Evolutionary conservation across 2,329 filamentous ascomycete genomes (phyloP).

Genomic region (Chrysosporium queenslandicum): DNA sequence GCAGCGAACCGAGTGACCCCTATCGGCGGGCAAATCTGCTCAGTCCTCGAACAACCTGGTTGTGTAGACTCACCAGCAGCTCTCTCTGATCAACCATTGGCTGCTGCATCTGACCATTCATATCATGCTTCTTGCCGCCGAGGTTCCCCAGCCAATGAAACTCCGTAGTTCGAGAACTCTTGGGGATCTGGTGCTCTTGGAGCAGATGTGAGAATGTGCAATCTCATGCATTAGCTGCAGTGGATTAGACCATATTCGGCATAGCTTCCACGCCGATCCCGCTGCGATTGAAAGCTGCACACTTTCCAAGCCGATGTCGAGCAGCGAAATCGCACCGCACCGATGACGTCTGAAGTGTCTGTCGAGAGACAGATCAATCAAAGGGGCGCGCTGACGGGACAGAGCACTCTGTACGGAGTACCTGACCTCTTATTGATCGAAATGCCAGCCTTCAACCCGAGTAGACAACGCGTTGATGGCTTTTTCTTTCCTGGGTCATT

Average conservation of each 20-base stretch:
- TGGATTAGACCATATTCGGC: not conserved
- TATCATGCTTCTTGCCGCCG: not conserved
- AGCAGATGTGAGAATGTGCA: not conserved
- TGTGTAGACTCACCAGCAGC: not conserved
- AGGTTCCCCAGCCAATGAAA: conserved; percentile 2
- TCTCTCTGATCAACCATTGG: conserved; percentile 1
- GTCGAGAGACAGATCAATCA: too few species aligned
- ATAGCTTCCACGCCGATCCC: not conserved
- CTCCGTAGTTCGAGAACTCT: not conserved
- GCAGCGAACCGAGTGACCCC: not conserved
- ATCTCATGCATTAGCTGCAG: conserved; percentile 8
- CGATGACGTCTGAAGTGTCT: too few species aligned
- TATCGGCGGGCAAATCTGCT: not conserved
- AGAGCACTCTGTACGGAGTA: too few species aligned
- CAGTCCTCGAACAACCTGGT: not conserved
- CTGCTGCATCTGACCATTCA: conserved; percentile 1
- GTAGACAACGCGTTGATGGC: too few species aligned
- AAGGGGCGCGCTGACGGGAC: too few species aligned
- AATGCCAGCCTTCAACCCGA: too few species aligned
- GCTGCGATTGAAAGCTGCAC: not conserved
- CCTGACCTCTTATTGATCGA: too few species aligned
- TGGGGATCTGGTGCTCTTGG: not conserved
- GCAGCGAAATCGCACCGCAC: too few species aligned
- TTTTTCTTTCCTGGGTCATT: too few species aligned
- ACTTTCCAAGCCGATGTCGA: not conserved